A percentile compares a stretch with the other conserved stretches of the same genome.
These are phyloP conservation scores for Orobanche coerulescens DNA, from an alignment of 257 asterid species.

Conservation along the genomic window DNA sequence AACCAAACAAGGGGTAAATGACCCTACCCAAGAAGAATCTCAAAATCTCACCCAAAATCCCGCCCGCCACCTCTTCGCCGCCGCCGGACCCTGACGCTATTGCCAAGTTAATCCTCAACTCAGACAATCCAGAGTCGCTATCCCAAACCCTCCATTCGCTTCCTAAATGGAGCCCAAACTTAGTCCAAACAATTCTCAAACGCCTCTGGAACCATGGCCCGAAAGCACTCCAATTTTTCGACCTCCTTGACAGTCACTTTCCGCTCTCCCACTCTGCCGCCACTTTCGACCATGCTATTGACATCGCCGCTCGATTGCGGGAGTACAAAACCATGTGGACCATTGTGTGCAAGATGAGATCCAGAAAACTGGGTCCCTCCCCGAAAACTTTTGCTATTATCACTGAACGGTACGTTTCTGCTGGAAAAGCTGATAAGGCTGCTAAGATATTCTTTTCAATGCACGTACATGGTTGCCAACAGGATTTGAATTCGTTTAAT, in stretches of 20 bases:
- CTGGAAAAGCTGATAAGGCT: constrained; percentile 88
- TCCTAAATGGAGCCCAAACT: constrained; percentile 51
- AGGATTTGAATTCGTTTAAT: constrained; percentile 69
- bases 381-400: constrained; percentile 77
- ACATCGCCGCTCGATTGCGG: constrained; percentile 67
- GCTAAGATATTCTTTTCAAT: constrained; percentile 64
- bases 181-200: constrained; percentile 64
- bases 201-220: constrained; percentile 97
- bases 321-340: constrained; percentile 65
- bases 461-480: constrained; percentile 89
- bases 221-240: constrained; percentile 82
- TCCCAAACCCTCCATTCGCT: constrained; percentile 30
- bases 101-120: constrained; percentile 40
- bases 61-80: constrained; percentile 16
- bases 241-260: constrained; percentile 52
- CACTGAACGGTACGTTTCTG: constrained; percentile 64
- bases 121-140: constrained; percentile 34
- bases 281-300: constrained; percentile 67
- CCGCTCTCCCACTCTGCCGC: constrained; percentile 53
- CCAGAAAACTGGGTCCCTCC: constrained; percentile 59
- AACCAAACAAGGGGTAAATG: too few relatives aligned
- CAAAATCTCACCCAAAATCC: constrained; percentile 19
- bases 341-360: constrained; percentile 54
- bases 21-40: constrained; percentile 9
- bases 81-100: constrained; percentile 36